phyloP scores from a whole-genome alignment of 1,284 basidiomycete genomes.

The Rhodotorula sp. region DNA sequence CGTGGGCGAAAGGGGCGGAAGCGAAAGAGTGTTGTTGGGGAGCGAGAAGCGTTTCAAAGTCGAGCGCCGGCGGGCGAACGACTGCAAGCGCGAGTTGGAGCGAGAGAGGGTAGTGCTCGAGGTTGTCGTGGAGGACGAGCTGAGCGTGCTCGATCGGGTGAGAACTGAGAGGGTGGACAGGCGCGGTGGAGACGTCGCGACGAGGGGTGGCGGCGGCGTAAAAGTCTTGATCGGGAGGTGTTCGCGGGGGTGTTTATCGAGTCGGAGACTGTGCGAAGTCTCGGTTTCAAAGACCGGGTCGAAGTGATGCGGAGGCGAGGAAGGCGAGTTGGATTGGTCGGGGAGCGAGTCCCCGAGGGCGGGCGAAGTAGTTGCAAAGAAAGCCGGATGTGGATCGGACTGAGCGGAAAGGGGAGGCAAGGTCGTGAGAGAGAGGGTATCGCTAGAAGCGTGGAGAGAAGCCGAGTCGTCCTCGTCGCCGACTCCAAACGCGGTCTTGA shows the following conservation, averaged over 20 bases:
- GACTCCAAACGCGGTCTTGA: constrained; percentile 2
- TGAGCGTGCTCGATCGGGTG: neutral
- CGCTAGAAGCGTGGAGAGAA: neutral
- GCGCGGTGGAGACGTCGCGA: neutral
- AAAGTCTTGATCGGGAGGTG: constrained; percentile 15
- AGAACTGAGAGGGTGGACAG: neutral
- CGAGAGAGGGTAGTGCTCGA: too few species aligned
- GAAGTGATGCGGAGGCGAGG: neutral
- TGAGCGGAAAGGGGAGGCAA: neutral
- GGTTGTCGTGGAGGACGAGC: neutral
- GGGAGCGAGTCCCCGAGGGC: neutral
- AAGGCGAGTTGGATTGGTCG: neutral
- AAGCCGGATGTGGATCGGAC: too few species aligned
- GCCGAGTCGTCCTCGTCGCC: neutral
- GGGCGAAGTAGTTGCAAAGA: neutral
- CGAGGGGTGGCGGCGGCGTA: constrained; percentile 13
- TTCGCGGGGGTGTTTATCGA: neutral
- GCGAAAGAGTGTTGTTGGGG: neutral
- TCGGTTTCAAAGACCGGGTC: neutral
- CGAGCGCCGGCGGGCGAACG: neutral
- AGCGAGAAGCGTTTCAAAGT: constrained; percentile 8
- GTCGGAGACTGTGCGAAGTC: neutral
- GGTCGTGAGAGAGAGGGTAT: neutral
- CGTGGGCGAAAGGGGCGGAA: neutral
- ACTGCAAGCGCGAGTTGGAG: constrained; percentile 5